Base-by-base conservation (phyloP, 2,329 filamentous ascomycete species). In the Torrubiella hemipterigena region DNA sequence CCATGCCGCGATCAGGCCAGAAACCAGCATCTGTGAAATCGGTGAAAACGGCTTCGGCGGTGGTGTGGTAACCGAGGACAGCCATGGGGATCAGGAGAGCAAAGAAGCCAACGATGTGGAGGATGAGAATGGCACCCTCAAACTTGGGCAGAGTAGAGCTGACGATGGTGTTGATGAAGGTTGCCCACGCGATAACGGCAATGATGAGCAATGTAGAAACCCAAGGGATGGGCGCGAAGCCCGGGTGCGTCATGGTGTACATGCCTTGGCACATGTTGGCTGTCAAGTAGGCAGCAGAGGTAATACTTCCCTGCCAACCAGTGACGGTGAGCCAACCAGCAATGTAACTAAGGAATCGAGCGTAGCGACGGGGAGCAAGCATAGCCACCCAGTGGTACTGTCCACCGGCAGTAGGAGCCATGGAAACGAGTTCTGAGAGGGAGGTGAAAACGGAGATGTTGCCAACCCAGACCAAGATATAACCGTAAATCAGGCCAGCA, bases 351-450 rank as follows among this genome's bases (percentile, higher is more conserved):
- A 48, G 37, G 19, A 44, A 71, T 41, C 60, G 63, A 39, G 69
- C 61, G 19, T 54, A 53, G 26, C 47, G 46, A 7, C 44, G 46
- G 1, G 65, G 59, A 3, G 35, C 59, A 26, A 69, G 61, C 32
- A 65, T 58, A 2, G 59, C 65, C 1, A 70, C 63, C 65, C 66
- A 71, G 44, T 70, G 65, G 41, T 72, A 73, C 47, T 73, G 65
- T 11, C 69, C 68, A 25, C 67, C 68, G 2, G 63, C 18, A 49
- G 69, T 35, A 50, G 66, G 31, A 46, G 63, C 52, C 50, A 59
- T 58, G 2, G 52, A 58, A 1, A 52, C 52, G 40, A 58, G 51
- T 40, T 58, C 56, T 4, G 31, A 37, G 7, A 37, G 31, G 5
- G 35, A 49, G 10, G 50, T 47, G 3, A 55, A 58, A 10, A 59